A percentile compares a stretch with the other conserved stretches of the same genome.
These are phyloP conservation scores for Trichoderma harzianum DNA, from an alignment of 2,329 filamentous ascomycete species.

Conservation along the genomic window DNA sequence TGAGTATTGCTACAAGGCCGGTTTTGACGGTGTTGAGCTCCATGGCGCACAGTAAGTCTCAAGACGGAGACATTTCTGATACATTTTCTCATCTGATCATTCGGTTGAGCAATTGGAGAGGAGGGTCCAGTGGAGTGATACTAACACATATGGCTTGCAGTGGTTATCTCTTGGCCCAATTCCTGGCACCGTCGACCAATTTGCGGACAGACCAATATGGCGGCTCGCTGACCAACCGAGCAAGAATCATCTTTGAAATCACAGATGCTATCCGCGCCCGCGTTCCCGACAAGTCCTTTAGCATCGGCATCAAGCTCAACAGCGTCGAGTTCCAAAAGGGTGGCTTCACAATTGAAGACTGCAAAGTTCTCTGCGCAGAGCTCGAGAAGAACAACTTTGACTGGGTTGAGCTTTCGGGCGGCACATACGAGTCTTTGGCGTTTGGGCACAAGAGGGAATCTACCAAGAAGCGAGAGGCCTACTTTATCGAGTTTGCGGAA, in stretches of 20 bases:
- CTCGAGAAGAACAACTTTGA: conserved; percentile 51
- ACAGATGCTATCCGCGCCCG: conserved; percentile 34
- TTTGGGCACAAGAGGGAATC: conserved; percentile 52
- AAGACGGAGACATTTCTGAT: background rate
- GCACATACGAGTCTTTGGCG: conserved; percentile 54
- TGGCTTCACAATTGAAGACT: conserved; percentile 52
- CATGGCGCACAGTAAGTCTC: conserved; percentile 46
- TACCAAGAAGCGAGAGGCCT: conserved; percentile 54
- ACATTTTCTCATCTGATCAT: background rate
- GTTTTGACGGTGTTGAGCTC: conserved; percentile 52
- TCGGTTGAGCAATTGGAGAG: background rate
- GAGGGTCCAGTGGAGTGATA: background rate
- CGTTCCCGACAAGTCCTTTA: conserved; percentile 32
- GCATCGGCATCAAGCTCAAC: conserved; percentile 57
- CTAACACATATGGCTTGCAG: conserved; percentile 16
- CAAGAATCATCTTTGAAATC: conserved; percentile 45
- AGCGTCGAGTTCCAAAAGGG: conserved; percentile 52
- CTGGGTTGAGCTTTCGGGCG: conserved; percentile 59
- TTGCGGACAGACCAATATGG: conserved; percentile 51
- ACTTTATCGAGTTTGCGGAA: conserved; percentile 61
- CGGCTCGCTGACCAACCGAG: conserved; percentile 41
- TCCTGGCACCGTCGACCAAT: conserved; percentile 49
- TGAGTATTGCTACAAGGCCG: conserved; percentile 59
- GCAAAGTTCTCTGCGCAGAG: conserved; percentile 43
- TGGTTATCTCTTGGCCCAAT: conserved; percentile 53